Evolutionary conservation across 1,284 basidiomycete species (phyloP), one percentile per base, ranked within the genome.

Genomic region (Coniophora puteana): DNA sequence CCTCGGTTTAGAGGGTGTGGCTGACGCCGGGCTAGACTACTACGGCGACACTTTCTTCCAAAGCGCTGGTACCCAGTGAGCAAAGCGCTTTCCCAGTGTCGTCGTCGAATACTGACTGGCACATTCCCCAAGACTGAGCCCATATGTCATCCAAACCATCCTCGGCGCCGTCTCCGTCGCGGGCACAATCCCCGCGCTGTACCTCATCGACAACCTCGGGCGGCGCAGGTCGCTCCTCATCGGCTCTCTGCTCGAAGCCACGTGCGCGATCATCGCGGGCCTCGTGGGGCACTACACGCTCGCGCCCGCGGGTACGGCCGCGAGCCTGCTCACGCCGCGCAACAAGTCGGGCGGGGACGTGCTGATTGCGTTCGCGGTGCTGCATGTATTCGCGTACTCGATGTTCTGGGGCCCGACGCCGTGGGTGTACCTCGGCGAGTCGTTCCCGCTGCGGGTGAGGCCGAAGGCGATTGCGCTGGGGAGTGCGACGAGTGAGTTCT

Each of bases 21-120:
- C 14, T 38, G 16, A 33, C 22, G 27, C 28, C 22, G 16, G 4
- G 16, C 16, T 30, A 83, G 81, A 86, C 57, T 86, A 86, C 57
- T 89, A 86, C 53, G 87, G 86, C 8, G 85, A 89, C 43, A 85
- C 83, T 0, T 91, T 92, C 72, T 91, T 91, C 71, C 67, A 85
- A 57, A 80, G 74, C 45, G 83, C 87, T 10, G 80, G 82, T 28
- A 83, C 84, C 8, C 54, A 68, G 75, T 78, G 53, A 49, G 71
- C 47, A n/a, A n/a, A n/a, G n/a, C n/a, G n/a, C 29, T 35, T 31
- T 36, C 13, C 17, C 13, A 11, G 5, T 20, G 12, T 8, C 14
- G 6, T 22, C 22, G n/a, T n/a, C n/a, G n/a, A 12, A 38, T 13
- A 18, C 40, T 45, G 18, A 38, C n/a, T 10, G 13, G 7, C 18